Conservation (phyloP, 2,329 filamentous ascomycete species). For the Didymellaceae sp. region DNA sequence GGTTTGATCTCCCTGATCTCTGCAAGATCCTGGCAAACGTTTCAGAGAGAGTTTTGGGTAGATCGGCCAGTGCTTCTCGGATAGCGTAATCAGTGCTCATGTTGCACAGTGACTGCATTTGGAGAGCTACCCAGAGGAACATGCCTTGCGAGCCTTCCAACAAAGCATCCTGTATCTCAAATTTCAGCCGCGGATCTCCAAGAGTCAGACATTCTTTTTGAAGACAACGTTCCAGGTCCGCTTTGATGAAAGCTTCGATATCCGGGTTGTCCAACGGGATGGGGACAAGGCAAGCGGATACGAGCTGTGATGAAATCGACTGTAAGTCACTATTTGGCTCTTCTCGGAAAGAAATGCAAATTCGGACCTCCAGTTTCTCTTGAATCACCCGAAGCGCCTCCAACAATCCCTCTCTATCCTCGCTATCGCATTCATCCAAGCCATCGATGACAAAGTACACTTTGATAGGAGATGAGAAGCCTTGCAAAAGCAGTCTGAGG, state of each 20-base stretch:
- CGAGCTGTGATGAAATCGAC: background rate
- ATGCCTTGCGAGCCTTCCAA: slow-evolving; percentile 30
- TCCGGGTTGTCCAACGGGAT: slow-evolving; percentile 33
- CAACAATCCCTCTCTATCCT: slow-evolving; percentile 20
- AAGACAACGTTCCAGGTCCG: slow-evolving; percentile 34
- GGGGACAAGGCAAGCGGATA: slow-evolving; percentile 11
- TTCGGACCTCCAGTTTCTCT: slow-evolving; percentile 18
- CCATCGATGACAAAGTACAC: slow-evolving; percentile 47
- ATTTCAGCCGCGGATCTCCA: slow-evolving; percentile 33
- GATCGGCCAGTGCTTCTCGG: slow-evolving; percentile 27
- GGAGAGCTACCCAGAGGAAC: slow-evolving; percentile 36
- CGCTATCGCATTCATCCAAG: slow-evolving; percentile 41
- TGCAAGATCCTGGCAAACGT: slow-evolving; percentile 19
- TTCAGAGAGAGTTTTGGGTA: slow-evolving; percentile 27
- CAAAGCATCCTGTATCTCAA: slow-evolving; percentile 35
- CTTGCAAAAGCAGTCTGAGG: slow-evolving; percentile 25
- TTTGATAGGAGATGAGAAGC: slow-evolving; percentile 21
- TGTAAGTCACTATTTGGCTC: slow-evolving; percentile 15
- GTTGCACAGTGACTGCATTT: slow-evolving; percentile 36
- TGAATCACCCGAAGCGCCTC: slow-evolving; percentile 31
- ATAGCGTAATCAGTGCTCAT: slow-evolving; percentile 49
- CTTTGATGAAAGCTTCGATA: slow-evolving; percentile 34
- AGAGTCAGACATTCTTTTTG: slow-evolving; percentile 22
- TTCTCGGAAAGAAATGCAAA: slow-evolving; percentile 34
- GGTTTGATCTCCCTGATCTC: slow-evolving; percentile 2